Conservation (phyloP, 2,329 filamentous ascomycete species). For the Neonectria neomacrospora region DNA sequence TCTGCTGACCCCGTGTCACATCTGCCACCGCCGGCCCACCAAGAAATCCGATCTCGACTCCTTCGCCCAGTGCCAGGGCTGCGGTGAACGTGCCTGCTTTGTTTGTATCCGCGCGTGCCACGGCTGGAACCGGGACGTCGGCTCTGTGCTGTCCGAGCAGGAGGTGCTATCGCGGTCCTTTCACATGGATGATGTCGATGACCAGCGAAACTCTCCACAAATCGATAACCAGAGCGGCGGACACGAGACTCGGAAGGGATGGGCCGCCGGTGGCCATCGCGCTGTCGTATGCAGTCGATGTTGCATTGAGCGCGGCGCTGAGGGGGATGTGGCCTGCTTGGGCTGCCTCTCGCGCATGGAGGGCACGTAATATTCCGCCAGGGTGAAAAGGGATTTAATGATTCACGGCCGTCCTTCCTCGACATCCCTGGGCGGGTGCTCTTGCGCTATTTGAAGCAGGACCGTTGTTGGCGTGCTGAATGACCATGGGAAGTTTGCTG, state of each 20-base stretch:
- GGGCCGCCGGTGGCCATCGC: conserved; percentile 58
- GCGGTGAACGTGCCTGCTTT: conserved; percentile 71
- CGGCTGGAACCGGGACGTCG: conserved; percentile 54
- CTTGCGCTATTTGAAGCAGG: conserved; percentile 13
- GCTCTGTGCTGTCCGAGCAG: conserved; percentile 45
- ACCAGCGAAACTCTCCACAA: conserved; percentile 34
- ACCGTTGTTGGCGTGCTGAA: conserved; percentile 5
- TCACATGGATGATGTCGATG: conserved; percentile 62
- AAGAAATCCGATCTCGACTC: conserved; percentile 74
- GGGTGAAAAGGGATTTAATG: conserved; percentile 11
- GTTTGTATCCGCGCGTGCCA: conserved; percentile 75
- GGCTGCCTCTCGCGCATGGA: conserved; percentile 66
- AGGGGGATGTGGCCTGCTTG: conserved; percentile 74
- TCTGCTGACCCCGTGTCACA: conserved; percentile 68
- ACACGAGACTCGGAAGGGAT: conserved; percentile 45
- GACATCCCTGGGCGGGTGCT: conserved; percentile 16
- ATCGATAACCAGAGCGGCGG: conserved; percentile 24
- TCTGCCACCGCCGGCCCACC: conserved; percentile 73
- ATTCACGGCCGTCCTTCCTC: conserved; percentile 27
- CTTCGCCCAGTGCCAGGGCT: conserved; percentile 72
- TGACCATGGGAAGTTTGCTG: conserved; percentile 6
- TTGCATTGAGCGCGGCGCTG: conserved; percentile 71
- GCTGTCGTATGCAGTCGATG: conserved; percentile 73
- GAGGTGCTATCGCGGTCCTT: conserved; percentile 58
- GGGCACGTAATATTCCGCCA: conserved; percentile 40